These are phyloP conservation scores for Monosporascus sp. DNA, from an alignment of 2,329 filamentous ascomycete species.

Conservation along the genomic window DNA sequence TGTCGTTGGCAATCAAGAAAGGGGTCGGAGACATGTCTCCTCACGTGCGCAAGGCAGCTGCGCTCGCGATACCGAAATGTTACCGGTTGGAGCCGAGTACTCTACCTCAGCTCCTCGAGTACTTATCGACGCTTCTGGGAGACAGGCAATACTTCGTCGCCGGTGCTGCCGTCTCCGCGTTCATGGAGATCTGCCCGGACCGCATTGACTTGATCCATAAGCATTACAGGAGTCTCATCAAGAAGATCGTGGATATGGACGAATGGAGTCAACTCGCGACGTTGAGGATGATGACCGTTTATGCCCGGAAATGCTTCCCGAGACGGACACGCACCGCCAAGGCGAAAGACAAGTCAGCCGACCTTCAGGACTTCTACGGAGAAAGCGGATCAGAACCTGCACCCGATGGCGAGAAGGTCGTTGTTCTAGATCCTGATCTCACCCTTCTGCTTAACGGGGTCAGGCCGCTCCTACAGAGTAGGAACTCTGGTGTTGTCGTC, in stretches of 20 bases:
- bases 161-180: conserved; percentile 84
- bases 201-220: conserved; percentile 83
- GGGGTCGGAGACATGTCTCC: conserved; percentile 92
- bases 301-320: conserved; percentile 85
- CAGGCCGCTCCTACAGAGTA: conserved; percentile 80
- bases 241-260: conserved; percentile 96
- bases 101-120: conserved; percentile 77
- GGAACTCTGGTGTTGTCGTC: conserved; percentile 88
- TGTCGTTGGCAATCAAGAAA: conserved; percentile 91
- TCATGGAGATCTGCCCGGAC: conserved; percentile 83
- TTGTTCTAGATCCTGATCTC: conserved; percentile 74
- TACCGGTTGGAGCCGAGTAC: conserved; percentile 85
- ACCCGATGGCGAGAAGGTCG: conserved; percentile 46
- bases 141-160: conserved; percentile 97
- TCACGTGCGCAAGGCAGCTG: conserved; percentile 85
- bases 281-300: conserved; percentile 73
- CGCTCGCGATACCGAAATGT: conserved; percentile 92
- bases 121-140: conserved; percentile 69
- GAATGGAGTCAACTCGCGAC: conserved; percentile 94
- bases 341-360: conserved; percentile 27
- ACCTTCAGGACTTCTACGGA: conserved; percentile 75
- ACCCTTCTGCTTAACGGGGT: conserved; percentile 74
- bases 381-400: conserved; percentile 49
- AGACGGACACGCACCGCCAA: conserved; percentile 55
- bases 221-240: conserved; percentile 78